Evolutionary conservation across 306 rosid genomes (phyloP), one percentile per base, ranked within the genome.

Genomic region (Sesbania bispinosa): DNA sequence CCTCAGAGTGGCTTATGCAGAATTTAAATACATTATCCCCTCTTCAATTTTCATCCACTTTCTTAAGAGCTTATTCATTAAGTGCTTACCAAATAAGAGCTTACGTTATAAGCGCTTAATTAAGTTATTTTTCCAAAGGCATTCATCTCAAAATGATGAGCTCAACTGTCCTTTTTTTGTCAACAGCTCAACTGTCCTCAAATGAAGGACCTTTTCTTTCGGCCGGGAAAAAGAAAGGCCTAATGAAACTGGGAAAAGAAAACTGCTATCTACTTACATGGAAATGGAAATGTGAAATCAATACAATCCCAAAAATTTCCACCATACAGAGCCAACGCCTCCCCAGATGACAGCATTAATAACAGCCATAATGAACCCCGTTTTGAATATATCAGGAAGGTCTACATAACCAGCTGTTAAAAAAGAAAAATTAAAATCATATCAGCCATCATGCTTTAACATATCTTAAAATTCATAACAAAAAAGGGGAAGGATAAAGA

Each of bases 261-360:
- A 57, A 69, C 75, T 65, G 63, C 45, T 48, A 69, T 58, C 76
- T 82, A 80, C 84, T 82, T 80, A 47, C 82, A 78, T n/a, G 38
- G 57, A n/a, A n/a, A n/a, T n/a, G n/a, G n/a, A 64, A 75, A 81
- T 61, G 64, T 48, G 36, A 67, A 65, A 41, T 90, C 89, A 94
- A 64, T 86, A 94, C 58, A 91, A 80, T 33, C 97, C 97, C 78
- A 89, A 84, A 85, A 94, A 79, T 80, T 89, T 94, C 97, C 99
- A 94, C 99, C 99, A 94, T 43, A 90, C 23, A 51, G 83, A 47
- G 67, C 97, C 99, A 57, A 85, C 92, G 16, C 80, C 74, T 29
- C 69, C 89, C 99, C 97, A 94, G 71, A 91, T 88, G 81, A 59
- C 55, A 46, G 89, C 89, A 67, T 94, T 94, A 48, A 94, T 21